Evolutionary conservation across 805 yeast genomes (phyloP), one percentile per base, ranked within the genome.

Genomic region (Schwanniomyces polymorphus): DNA sequence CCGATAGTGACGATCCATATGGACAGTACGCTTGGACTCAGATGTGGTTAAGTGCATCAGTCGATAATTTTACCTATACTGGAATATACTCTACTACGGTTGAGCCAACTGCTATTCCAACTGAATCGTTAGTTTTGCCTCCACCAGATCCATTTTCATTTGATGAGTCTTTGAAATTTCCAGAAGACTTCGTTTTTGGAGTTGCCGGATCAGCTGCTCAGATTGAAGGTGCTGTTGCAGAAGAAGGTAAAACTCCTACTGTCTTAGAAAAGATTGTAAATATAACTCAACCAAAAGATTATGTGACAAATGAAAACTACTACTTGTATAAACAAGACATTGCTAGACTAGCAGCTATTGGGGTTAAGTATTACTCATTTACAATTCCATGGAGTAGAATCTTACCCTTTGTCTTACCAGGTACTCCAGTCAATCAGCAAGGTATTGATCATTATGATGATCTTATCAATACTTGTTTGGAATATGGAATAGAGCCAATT

Each of bases 371-470:
- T 42, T 68, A 68, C 50, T 64, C 70, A 7, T 54, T 68, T 51
- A 47, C 67, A 7, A 60, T 68, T 41, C 64, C 72, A 5, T 68
- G 72, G 71, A 52, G 68, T 11, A 54, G 73, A 47, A 64, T 68
- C 16, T 51, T 65, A 29, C 73, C 72, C 4, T 59, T 60, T 42
- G 65, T 56, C 25, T 34, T 57, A 9, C 60, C 60, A 4, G 68
- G 68, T 9, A 47, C 64, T 17, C 64, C 64, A 43, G 64, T 63
- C 35, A 65, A 66, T 50, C 35, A 61, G 37, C 57, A 63, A 38
- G 66, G 56, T 18, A 48, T 65, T 34, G 57, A 63, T 43, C 61
- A 60, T 48, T 54, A 64, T 41, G 55, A 55, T 34, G 61, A 51
- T 41, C n/a, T 55, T 7, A 46, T 57, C 18, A 55, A 57, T 29